Conservation (phyloP, 768 basidiomycete species). For the Auricularia heimuer region DNA sequence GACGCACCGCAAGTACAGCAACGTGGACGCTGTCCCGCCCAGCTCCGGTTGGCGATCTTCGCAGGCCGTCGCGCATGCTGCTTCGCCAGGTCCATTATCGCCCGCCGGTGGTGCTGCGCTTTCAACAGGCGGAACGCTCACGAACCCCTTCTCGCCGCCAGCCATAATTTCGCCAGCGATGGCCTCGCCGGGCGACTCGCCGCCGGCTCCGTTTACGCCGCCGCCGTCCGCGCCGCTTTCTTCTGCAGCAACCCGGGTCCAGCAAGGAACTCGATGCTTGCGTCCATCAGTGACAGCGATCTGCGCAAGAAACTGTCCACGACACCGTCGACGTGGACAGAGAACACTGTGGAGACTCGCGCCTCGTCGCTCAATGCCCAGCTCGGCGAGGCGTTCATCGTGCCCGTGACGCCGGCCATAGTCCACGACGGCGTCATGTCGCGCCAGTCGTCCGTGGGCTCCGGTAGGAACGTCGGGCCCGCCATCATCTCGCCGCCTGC, state of each 20-base stretch:
- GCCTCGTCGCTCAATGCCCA: not conserved
- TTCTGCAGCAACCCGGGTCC: not conserved
- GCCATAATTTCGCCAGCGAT: too few relatives aligned
- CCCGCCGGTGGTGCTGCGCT: not conserved
- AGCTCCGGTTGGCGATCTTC: not conserved
- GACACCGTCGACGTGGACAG: not conserved
- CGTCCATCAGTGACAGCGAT: not conserved
- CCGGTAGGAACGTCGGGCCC: not conserved
- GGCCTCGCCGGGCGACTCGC: too few relatives aligned
- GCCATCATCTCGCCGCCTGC: not conserved
- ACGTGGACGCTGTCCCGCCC: not conserved
- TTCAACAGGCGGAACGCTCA: not conserved
- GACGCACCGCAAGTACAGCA: not conserved
- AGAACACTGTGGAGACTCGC: not conserved
- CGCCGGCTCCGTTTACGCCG: too few relatives aligned
- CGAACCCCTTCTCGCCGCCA: not conserved
- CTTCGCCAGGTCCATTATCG: not conserved
- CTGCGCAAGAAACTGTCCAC: not conserved
- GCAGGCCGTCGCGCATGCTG: not conserved
- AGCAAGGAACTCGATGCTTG: not conserved
- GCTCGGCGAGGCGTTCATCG: not conserved
- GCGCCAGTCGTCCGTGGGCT: not conserved
- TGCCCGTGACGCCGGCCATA: not conserved
- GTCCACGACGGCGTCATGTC: not conserved
- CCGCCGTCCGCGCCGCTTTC: too few relatives aligned